Evolutionary conservation across 352 stramenopile species (phyloP).

Genomic region (Phytophthora pisi): DNA sequence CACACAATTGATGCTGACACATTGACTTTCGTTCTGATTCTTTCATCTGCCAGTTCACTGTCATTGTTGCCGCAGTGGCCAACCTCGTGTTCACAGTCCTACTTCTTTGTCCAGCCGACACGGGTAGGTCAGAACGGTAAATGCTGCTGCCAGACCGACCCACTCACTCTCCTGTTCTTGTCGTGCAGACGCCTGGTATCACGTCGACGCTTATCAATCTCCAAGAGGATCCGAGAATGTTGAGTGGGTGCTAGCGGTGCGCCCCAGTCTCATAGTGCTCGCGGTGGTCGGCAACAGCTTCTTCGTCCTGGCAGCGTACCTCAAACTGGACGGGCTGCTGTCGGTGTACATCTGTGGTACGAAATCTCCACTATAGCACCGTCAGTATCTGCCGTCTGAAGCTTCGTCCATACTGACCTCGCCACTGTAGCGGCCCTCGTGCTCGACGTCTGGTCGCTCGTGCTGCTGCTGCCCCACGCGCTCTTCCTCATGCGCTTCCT

Average conservation of each 20-base stretch:
- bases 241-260: constrained; percentile 39
- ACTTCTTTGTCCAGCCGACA: constrained; percentile 35
- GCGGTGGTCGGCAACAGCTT: constrained; percentile 41
- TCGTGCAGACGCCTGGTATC: constrained; percentile 56
- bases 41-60: constrained; percentile 11
- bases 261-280: constrained; percentile 38
- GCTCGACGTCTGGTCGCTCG: constrained; percentile 44
- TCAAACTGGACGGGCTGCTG: constrained; percentile 39
- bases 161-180: background rate
- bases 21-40: background rate
- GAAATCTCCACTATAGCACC: background rate
- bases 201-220: constrained; percentile 46
- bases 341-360: constrained; percentile 56
- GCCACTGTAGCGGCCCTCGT: constrained; percentile 32
- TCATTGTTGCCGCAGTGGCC: constrained; percentile 11
- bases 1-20: no score
- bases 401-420: no score
- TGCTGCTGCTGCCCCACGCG: constrained; percentile 56
- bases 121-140: constrained; percentile 17
- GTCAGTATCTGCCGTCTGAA: background rate
- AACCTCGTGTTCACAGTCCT: constrained; percentile 36
- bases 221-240: constrained; percentile 22
- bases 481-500: constrained; percentile 69
- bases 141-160: no score
- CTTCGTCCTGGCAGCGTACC: constrained; percentile 26